Percentiles rank a stretch among this genome's conserved stretches.
Evolutionary conservation across 139 green algal species (phyloP).

Genomic region (Bryopsis sp.): DNA sequence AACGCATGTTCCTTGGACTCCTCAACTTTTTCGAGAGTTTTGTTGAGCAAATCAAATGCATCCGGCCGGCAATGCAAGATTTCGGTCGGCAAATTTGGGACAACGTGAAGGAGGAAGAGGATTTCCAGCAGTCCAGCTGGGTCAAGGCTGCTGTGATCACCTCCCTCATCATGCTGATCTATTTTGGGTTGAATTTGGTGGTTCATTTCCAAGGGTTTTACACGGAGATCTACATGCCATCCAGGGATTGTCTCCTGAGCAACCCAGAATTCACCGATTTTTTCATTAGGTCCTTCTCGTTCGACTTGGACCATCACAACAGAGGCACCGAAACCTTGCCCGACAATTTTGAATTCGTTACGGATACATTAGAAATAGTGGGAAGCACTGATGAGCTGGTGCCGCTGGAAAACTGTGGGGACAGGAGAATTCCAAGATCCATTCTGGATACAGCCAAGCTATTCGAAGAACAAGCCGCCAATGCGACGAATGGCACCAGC

Average conservation of each 20-base stretch:
- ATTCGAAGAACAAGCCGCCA: not conserved
- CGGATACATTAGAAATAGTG: not conserved
- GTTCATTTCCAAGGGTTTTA: not conserved
- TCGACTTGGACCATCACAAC: not conserved
- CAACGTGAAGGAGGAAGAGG: not conserved
- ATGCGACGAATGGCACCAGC: not conserved
- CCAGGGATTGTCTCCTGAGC: not conserved
- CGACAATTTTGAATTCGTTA: not conserved
- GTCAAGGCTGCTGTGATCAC: slow-evolving; percentile 7
- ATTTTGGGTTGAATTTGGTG: not conserved
- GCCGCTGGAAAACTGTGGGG: not conserved
- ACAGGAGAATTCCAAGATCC: not conserved
- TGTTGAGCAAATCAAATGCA: not conserved
- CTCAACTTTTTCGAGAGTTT: not conserved
- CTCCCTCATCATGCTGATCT: not conserved
- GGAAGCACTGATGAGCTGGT: not conserved
- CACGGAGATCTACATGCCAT: slow-evolving; percentile 8
- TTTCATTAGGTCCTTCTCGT: not conserved
- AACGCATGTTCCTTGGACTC: not conserved
- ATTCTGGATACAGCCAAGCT: not conserved
- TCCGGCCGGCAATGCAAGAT: slow-evolving; percentile 2
- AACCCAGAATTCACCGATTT: not conserved
- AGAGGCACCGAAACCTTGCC: not conserved
- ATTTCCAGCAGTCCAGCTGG: slow-evolving; percentile 6
- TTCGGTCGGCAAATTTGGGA: not conserved